These are phyloP conservation scores for Camelina neglecta DNA, from an alignment of 345 rosid species.

Conservation along the genomic window DNA sequence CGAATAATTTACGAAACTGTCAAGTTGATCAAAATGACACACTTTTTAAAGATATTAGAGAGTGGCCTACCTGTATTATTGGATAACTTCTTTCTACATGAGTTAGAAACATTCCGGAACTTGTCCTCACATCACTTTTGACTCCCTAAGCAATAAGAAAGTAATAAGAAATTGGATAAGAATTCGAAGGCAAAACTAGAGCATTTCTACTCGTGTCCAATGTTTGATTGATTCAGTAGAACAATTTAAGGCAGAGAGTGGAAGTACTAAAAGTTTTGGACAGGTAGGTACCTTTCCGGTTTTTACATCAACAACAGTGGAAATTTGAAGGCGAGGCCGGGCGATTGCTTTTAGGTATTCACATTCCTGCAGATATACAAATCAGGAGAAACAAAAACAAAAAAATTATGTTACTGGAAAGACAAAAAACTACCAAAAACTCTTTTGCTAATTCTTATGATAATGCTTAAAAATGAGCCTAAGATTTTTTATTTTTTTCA, in stretches of 20 bases:
- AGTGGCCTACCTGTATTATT: slow-evolving; percentile 69
- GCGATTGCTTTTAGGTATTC: slow-evolving; percentile 87
- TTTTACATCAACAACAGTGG: slow-evolving; percentile 87
- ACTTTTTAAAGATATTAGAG: neutral
- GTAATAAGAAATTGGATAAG: neutral
- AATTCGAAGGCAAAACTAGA: slow-evolving; percentile 9
- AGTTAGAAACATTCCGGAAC: slow-evolving; percentile 95
- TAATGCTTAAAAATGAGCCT: slow-evolving; percentile 6
- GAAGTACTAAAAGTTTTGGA: neutral
- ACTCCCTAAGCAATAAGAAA: slow-evolving; percentile 61
- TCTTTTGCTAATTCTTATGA: neutral
- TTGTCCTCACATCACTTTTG: slow-evolving; percentile 89
- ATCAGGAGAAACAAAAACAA: slow-evolving; percentile 25
- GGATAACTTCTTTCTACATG: slow-evolving; percentile 75
- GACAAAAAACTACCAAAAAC: neutral
- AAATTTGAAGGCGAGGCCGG: slow-evolving; percentile 72
- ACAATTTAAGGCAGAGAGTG: slow-evolving; percentile 10
- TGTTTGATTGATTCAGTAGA: slow-evolving; percentile 2
- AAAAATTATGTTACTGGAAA: neutral
- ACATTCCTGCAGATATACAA: slow-evolving; percentile 70
- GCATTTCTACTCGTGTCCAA: neutral
- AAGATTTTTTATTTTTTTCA: neutral
- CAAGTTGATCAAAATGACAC: neutral
- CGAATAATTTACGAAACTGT: neutral
- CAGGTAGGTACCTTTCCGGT: slow-evolving; percentile 81